Evolutionary conservation across 352 stramenopile species (phyloP).

Genomic region (Globisporangium echinulatum): DNA sequence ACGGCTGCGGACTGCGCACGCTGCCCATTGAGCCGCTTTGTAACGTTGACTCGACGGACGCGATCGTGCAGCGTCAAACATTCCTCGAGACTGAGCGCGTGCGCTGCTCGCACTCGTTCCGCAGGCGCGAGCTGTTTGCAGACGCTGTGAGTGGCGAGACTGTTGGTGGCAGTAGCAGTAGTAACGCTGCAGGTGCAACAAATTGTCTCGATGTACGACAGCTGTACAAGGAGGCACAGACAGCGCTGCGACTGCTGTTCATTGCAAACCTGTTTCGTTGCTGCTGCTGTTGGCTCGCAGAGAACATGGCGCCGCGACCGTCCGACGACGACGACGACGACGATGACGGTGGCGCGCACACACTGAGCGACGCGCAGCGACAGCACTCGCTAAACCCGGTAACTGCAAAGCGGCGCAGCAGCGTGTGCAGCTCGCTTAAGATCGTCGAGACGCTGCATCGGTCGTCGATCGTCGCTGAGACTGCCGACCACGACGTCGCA

Average conservation of each 20-base stretch:
- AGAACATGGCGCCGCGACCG: slow-evolving; percentile 34
- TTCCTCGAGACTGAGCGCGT: slow-evolving; percentile 16
- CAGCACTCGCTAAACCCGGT: not conserved
- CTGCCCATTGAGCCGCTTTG: not conserved
- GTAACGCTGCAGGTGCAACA: no score
- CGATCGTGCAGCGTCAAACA: slow-evolving; percentile 3
- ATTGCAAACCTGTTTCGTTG: slow-evolving; percentile 50
- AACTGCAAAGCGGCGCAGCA: slow-evolving; percentile 24
- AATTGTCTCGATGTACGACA: slow-evolving; percentile 12
- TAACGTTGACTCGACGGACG: not conserved
- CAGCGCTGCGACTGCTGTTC: slow-evolving; percentile 41
- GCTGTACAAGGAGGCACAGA: slow-evolving; percentile 30
- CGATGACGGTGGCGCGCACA: not conserved
- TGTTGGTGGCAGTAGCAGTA: no score
- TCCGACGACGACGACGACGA: not conserved
- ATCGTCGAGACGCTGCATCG: slow-evolving; percentile 44
- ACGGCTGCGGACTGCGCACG: not conserved
- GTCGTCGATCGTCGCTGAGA: slow-evolving; percentile 16
- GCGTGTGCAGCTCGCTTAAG: slow-evolving; percentile 27
- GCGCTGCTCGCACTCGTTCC: slow-evolving; percentile 18
- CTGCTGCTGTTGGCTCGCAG: slow-evolving; percentile 56
- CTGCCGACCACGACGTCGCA: slow-evolving; percentile 22
- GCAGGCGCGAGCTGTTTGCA: slow-evolving; percentile 5
- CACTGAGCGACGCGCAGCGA: not conserved
- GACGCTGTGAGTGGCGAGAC: not conserved